Base-by-base conservation (phyloP, 1,139 yeast species). In the Saccharomycopsis phalli region DNA sequence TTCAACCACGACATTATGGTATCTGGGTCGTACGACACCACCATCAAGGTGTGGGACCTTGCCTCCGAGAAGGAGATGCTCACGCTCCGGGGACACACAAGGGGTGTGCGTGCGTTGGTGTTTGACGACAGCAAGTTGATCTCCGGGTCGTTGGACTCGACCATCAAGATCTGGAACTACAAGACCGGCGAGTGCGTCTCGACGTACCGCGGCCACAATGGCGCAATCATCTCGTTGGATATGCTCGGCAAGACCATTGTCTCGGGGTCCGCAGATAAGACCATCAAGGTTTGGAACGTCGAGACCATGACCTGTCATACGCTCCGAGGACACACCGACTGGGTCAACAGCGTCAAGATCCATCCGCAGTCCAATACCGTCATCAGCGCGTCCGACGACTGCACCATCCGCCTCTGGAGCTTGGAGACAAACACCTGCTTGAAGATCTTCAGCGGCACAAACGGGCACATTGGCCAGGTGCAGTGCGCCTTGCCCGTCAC, bases 271-370 rank as follows among this genome's bases (percentile, higher is more conserved):
- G 95, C 95, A 0, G 98, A 91, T 61, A 71, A 74, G 50, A 87
- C 94, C 1, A 82, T 91, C 42, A 84, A 87, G 56, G 91, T 91
- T 10, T 91, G 98, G 98, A 94, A 91, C 58, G 95, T 91, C 41
- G 94, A 83, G 56, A 77, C 87, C 14, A 70, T 95, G 60, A 83
- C 94, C 2, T 91, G 96, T 56, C 86, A 82, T 58, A 86, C 97
- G 0, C 66, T 91, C 46, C 68, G 96, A 30, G 98, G 98, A 3
- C 98, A 91, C 57, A 72, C 81, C 0, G 97, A 84, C 51, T 80
- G 94, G 78, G 95, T 91, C 21, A 86, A 84, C 50, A 75, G 84
- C 47, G 97, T 91, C 33, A 83, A 82, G 60, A 76, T 88, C 39
- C 95, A 88, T 58, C 71, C 84, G 2, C 72, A 73, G 43, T 79